phyloP scores from a whole-genome alignment of 306 rosid genomes.

The Medicago truncatula region MtrunA17r5.0-ANR NC_053048.1:3113501-3114000 shows the following conservation, averaged over 20 bases:
- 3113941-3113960: conserved; percentile 57
- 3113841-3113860: conserved; percentile 43
- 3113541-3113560: conserved; percentile 16
- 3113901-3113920: conserved; percentile 54
- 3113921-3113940: conserved; percentile 54
- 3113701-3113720: conserved; percentile 51
- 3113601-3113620: conserved; percentile 23
- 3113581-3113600: conserved; percentile 25
- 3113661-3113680: conserved; percentile 5
- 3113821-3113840: conserved; percentile 54
- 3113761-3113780: conserved; percentile 44
- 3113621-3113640: conserved; percentile 20
- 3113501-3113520: background rate
- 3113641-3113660: conserved; percentile 30
- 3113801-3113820: conserved; percentile 52
- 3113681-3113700: background rate
- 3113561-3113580: conserved; percentile 29
- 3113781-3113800: conserved; percentile 36
- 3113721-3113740: conserved; percentile 44
- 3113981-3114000: conserved; percentile 58
- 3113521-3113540: background rate
- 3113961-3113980: conserved; percentile 58
- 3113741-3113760: conserved; percentile 45
- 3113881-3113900: conserved; percentile 58
- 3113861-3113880: conserved; percentile 42